Evolutionary conservation across 2,329 filamentous ascomycete genomes (phyloP), one percentile per base, ranked within the genome.

Genomic region (Rutstroemia sp.): DNA sequence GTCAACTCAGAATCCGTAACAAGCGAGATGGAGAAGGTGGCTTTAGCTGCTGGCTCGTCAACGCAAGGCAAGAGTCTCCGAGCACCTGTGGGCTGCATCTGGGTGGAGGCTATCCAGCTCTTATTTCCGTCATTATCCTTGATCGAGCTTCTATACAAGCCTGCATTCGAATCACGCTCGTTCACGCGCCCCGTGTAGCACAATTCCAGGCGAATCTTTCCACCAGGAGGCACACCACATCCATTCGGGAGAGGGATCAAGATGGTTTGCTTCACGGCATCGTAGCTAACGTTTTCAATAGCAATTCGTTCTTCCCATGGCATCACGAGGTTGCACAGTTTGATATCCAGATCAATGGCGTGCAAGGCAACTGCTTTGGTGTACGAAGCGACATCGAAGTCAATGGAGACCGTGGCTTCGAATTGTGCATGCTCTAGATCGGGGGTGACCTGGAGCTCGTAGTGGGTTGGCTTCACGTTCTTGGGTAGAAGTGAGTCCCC

Each of bases 61-160:
- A 88, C 88, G 71, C 84, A 88, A 34, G 86, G 86, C 71, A 88
- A 86, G 4, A 84, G 83, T 30, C 46, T 54, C 62, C 85, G 75
- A 55, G 83, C 84, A 72, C 87, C 83, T 10, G 83, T 88, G 17
- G 85, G 83, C 72, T 88, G 84, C 78, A 88, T 86, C 73, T 87
- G 83, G 10, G 84, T 84, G 8, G 84, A 85, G 12, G 83, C 84
- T 66, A 88, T 76, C 69, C 82, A 86, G 65, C 80, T 79, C 21
- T 77, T 81, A 58, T 78, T 75, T 21, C 84, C 84, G 65, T 83
- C 3, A 12, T 34, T 75, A 30, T 73, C 75, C 72, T 85, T 83
- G 87, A 4, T 82, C 84, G 34, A 49, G 2, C 82, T 85, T 54
- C 83, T 75, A 71, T 87, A 87, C 73, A 88, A 87, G 51, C 84